Evolutionary conservation across 1,139 yeast species (phyloP), one percentile per base, ranked within the genome.

Genomic region (Zygosaccharomyces pseudobailii): DNA sequence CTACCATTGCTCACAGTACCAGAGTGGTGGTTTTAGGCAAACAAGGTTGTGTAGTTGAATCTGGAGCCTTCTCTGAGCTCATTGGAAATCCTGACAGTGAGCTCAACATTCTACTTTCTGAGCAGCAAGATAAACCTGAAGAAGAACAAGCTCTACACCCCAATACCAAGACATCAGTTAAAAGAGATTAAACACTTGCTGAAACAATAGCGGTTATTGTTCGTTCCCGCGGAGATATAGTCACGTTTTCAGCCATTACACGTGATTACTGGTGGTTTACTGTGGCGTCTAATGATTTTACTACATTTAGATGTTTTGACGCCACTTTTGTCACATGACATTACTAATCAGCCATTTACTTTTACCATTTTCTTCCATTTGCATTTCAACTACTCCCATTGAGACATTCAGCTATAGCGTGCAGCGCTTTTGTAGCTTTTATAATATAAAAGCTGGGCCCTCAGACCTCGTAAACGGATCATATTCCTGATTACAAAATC

Each of bases 1-100:
- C 92, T 17, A 85, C 96, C 8, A 87, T 87, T 49, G 83, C 83
- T 57, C 83, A 84, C 17, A 80, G 84, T 38, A 84, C 87, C 0
- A 73, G 71, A 70, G 82, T 87, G 3, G 71, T 85, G 48, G 97
- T 90, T 8, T 69, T 92, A 45, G 82, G 84, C 49, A 79, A 78
- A 43, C 71, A 74, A 39, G 97, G 96, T 3, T 69, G 69, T 36
- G 80, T 90, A 43, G 82, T 83, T 1, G 97, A 90, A 67, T 79
- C 84, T 39, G 97, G 97, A 5, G 61, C 74, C 27, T 90, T 86
- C 62, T 69, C 69, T 10, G 78, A 76, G 21, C 72, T 90, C 42
- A 80, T 78, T 62, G 65, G 71, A 3, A 68, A 82, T 52, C 75
- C 80, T 4, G 65, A 71, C 36, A 83, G 95, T 51, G 82, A 80